phyloP scores from a whole-genome alignment of 805 yeast genomes.

The Clavispora fructus region DNA sequence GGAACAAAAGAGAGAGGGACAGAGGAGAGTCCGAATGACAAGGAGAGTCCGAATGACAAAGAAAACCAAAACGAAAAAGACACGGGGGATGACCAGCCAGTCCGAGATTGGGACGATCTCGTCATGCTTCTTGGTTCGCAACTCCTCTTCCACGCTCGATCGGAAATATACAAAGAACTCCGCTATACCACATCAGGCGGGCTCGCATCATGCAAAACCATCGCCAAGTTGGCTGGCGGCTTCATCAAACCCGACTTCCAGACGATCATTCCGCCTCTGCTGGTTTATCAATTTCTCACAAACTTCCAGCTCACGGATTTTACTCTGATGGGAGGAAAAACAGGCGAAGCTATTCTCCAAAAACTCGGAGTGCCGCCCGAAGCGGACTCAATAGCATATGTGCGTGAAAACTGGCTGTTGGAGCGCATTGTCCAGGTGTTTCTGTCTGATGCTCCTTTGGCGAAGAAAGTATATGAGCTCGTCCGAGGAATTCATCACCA shows the following conservation, averaged over 20 bases:
- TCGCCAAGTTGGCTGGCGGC: conserved; percentile 87
- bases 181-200: conserved; percentile 92
- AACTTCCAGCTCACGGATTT: conserved; percentile 66
- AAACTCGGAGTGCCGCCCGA: conserved; percentile 48
- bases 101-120: conserved; percentile 72
- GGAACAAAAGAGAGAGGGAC: conserved; percentile 8
- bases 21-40: no score
- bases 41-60: neutral
- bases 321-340: conserved; percentile 89
- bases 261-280: conserved; percentile 55
- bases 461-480: conserved; percentile 51
- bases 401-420: conserved; percentile 45
- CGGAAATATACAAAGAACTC: conserved; percentile 45
- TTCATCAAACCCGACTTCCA: conserved; percentile 82
- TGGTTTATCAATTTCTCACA: conserved; percentile 49
- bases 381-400: conserved; percentile 38
- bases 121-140: conserved; percentile 62
- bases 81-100: neutral
- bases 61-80: neutral
- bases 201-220: conserved; percentile 63
- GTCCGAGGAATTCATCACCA: conserved; percentile 57
- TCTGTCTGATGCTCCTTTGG: conserved; percentile 42
- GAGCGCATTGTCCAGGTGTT: conserved; percentile 18
- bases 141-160: conserved; percentile 50
- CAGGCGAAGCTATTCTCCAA: conserved; percentile 57